phyloP scores from a whole-genome alignment of 768 basidiomycete species.

The Lepiota subincarnata region DNA sequence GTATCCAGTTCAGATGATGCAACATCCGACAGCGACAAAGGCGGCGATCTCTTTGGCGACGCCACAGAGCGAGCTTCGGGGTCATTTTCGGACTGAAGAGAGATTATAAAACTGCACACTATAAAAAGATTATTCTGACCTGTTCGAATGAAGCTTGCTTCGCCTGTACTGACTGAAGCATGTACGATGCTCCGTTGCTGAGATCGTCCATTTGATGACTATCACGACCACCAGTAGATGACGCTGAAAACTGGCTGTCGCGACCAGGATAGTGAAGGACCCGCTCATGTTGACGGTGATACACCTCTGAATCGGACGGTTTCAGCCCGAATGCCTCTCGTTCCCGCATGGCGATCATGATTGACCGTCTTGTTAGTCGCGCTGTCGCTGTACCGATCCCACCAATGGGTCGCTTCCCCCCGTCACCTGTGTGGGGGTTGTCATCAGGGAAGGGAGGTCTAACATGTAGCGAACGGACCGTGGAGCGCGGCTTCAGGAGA shows the following conservation, averaged over 20 bases:
- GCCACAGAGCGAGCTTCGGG: too few relatives aligned
- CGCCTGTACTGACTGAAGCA: not conserved
- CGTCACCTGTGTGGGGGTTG: not conserved
- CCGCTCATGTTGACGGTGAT: conserved; percentile 49
- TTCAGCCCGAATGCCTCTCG: conserved; percentile 12
- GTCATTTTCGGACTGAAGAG: too few relatives aligned
- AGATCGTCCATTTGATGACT: not conserved
- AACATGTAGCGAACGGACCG: not conserved
- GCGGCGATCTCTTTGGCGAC: too few relatives aligned
- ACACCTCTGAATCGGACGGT: conserved; percentile 24
- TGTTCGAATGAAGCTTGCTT: not conserved
- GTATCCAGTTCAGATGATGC: not conserved
- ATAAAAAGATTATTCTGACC: too few relatives aligned
- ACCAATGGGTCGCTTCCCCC: not conserved
- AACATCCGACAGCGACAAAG: too few relatives aligned
- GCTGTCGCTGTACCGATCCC: not conserved
- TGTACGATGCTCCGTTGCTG: conserved; percentile 1
- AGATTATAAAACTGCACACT: too few relatives aligned
- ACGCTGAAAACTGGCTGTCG: not conserved
- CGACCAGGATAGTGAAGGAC: not conserved
- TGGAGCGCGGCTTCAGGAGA: not conserved
- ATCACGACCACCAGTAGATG: not conserved
- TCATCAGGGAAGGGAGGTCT: not conserved
- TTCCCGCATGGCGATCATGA: not conserved
- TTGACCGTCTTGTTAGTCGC: not conserved